phyloP scores from a whole-genome alignment of 371 early-diverging fungal species.

The Phascolomyces articulosus region DNA sequence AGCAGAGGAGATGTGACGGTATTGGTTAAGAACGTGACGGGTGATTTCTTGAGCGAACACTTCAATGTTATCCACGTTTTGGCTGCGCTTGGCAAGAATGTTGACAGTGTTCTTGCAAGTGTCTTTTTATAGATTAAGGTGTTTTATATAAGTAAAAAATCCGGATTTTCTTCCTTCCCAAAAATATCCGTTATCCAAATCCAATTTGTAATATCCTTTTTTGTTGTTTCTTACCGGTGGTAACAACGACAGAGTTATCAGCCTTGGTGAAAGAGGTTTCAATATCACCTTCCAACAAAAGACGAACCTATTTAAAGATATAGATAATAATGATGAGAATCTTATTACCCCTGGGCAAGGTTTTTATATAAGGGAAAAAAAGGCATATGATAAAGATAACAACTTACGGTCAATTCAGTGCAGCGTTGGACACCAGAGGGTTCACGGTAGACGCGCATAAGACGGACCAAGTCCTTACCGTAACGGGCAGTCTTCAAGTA shows the following conservation, averaged over 20 bases:
- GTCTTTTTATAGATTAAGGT: too few species aligned
- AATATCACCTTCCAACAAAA: constrained; percentile 78
- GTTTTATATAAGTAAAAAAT: neutral
- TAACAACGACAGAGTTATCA: constrained; percentile 67
- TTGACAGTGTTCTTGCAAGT: constrained; percentile 88
- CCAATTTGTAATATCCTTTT: too few species aligned
- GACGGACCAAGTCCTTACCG: constrained; percentile 82
- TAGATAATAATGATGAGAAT: too few species aligned
- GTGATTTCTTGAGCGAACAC: constrained; percentile 75
- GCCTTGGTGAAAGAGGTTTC: constrained; percentile 81
- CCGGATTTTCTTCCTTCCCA: too few species aligned
- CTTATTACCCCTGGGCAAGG: too few species aligned
- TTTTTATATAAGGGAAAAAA: too few species aligned
- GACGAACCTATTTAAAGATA: too few species aligned
- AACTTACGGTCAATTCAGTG: constrained; percentile 80
- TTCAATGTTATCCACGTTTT: constrained; percentile 75
- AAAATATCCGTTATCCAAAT: too few species aligned
- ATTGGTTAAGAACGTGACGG: constrained; percentile 72
- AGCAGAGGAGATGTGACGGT: constrained; percentile 69
- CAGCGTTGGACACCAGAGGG: constrained; percentile 62
- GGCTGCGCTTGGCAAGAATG: constrained; percentile 74
- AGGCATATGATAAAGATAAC: too few species aligned
- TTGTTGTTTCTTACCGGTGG: constrained; percentile 54
- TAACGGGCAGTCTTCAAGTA: constrained; percentile 67
- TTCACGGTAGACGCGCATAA: constrained; percentile 76